Conservation (phyloP, 208 protist genomes). For the Jaenimonas drosophilae region DNA sequence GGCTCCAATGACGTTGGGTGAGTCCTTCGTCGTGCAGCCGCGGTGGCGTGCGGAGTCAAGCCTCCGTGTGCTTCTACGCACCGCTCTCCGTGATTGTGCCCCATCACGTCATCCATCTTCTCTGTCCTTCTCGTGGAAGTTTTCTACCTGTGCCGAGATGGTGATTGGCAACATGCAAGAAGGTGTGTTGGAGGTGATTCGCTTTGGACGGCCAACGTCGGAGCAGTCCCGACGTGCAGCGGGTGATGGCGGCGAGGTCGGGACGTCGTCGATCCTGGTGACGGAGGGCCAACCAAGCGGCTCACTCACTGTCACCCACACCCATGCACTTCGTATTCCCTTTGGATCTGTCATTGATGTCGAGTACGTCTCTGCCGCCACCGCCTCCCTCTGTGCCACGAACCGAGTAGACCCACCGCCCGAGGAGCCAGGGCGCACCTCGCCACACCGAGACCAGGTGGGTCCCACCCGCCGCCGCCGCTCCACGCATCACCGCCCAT, state of each 20-base stretch:
- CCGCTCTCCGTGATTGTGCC: neutral
- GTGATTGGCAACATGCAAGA: constrained; percentile 52
- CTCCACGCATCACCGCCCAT: too few relatives aligned
- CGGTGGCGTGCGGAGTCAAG: too few relatives aligned
- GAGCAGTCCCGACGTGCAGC: neutral
- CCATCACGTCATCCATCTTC: constrained; percentile 18
- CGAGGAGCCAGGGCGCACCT: too few relatives aligned
- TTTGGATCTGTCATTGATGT: constrained; percentile 62
- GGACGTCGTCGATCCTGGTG: too few relatives aligned
- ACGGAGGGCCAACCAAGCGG: too few relatives aligned
- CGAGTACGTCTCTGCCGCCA: constrained; percentile 75
- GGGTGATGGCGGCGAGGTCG: too few relatives aligned
- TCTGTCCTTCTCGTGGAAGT: constrained; percentile 80
- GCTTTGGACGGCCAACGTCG: constrained; percentile 7
- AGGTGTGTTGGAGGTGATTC: constrained; percentile 42
- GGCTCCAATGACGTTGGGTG: too few relatives aligned
- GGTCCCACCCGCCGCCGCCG: too few relatives aligned
- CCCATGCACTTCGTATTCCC: constrained; percentile 33
- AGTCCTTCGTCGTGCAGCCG: too few relatives aligned
- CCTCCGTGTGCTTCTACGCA: too few relatives aligned
- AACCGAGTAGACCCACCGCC: too few relatives aligned
- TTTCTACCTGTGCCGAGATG: constrained; percentile 54
- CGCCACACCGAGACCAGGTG: too few relatives aligned
- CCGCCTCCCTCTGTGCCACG: constrained; percentile 14
- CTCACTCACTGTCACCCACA: constrained; percentile 6